Base-by-base conservation (phyloP, 345 rosid species). In the Brassica nigra region DNA sequence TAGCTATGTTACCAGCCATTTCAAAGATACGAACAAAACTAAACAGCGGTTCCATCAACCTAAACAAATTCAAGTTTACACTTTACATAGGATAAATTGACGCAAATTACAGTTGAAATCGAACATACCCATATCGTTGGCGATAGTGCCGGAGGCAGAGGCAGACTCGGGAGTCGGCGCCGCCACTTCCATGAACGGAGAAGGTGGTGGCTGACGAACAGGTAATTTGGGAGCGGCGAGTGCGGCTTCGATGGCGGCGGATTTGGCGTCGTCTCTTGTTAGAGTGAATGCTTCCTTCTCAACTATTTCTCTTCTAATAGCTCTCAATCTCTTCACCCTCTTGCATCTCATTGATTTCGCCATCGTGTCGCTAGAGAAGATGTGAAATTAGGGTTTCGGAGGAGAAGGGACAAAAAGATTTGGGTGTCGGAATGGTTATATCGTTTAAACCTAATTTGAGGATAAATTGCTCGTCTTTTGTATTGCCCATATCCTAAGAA, bases 281-380 rank as follows among this genome's bases (percentile, higher is more conserved):
- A 83, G 86, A 74, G 89, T 88, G 34, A 83, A 39, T 10, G 98
- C 87, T 65, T 87, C 87, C 36, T 80, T 80, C 80, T 80, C 80
- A 1, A 91, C 96, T 4, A 95, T 77, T 47, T 93, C 99, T 74
- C 98, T 89, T 78, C 94, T 82, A 8, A 93, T 89, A 7, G 99
- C 98, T 65, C 95, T 88, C 39, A 95, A 88, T 89, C 99, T 88
- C 92, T 95, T 95, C 87, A 86, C 91, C 58, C 85, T 85, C 90
- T 93, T 95, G 75, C 91, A 92, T 79, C 99, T 88, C 92, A 95
- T 86, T 0, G 99, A 95, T 74, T 93, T 91, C 81, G 96, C 98
- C 98, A 92, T 95, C 11, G 80, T 9, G 36, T 28, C 47, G 58
- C 59, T 67, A 20, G 42, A 0, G 37, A 14, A 8, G 37, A 28